Percentiles rank a stretch among this genome's conserved stretches.
Conservation (phyloP, 192 early-diverging fungal species). For the Gonapodya prolifera region DNA sequence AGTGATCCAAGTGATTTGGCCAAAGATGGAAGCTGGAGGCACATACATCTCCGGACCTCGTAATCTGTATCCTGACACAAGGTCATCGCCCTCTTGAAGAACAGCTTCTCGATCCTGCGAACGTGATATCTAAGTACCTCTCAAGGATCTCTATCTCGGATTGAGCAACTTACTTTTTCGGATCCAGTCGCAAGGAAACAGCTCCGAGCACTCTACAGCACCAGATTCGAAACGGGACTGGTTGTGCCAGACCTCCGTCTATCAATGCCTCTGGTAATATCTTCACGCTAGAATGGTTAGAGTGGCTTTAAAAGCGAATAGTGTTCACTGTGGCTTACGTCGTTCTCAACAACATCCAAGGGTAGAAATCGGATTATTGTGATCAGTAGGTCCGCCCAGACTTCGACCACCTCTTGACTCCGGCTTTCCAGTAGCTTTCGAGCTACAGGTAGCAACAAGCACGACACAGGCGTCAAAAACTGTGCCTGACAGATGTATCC, state of each 20-base stretch:
- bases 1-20: conserved; percentile 22
- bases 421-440: conserved; percentile 16
- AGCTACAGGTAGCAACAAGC: conserved; percentile 14
- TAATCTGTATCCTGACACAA: conserved; percentile 42
- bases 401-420: conserved; percentile 18
- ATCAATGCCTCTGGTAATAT: conserved; percentile 23
- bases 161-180: conserved; percentile 18
- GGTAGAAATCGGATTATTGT: conserved; percentile 21
- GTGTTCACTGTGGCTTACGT: conserved; percentile 13
- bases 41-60: conserved; percentile 39
- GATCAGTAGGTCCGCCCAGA: conserved; percentile 31
- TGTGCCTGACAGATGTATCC: not conserved
- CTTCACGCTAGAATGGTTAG: conserved; percentile 10
- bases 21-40: conserved; percentile 26
- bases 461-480: not conserved
- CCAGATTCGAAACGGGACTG: conserved; percentile 29
- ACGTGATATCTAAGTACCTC: conserved; percentile 6
- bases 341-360: conserved; percentile 21
- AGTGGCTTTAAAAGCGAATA: too few relatives aligned
- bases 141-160: not conserved
- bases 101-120: conserved; percentile 11
- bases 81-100: conserved; percentile 22
- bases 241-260: conserved; percentile 28
- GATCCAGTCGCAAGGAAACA: conserved; percentile 17
- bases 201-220: conserved; percentile 27